A percentile compares a stretch with the other conserved stretches of the same genome.
phyloP scores from a whole-genome alignment of 768 basidiomycete genomes.

The Paxillus involutus region DNA sequence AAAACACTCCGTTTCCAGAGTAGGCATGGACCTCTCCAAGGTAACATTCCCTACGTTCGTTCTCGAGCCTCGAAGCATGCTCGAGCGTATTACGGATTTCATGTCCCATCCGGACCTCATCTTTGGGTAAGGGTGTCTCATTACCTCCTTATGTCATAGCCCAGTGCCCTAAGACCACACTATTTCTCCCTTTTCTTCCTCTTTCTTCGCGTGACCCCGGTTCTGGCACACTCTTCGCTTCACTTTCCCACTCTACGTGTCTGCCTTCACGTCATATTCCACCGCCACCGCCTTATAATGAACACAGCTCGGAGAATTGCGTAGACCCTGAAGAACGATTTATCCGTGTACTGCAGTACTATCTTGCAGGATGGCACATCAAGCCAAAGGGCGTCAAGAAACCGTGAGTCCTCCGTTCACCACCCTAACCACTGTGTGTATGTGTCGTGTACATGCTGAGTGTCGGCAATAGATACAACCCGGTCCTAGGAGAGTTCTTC shows the following conservation, averaged over 20 bases:
- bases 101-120: slow-evolving; percentile 98
- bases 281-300: slow-evolving; percentile 5
- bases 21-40: slow-evolving; percentile 95
- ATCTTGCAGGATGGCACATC: slow-evolving; percentile 99
- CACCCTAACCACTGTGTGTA: too few species aligned
- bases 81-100: slow-evolving; percentile 98
- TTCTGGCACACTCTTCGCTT: background rate
- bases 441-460: slow-evolving; percentile 1
- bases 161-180: slow-evolving; percentile 21
- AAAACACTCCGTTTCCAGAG: slow-evolving; percentile 43
- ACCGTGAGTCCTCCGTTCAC: slow-evolving; percentile 57
- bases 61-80: slow-evolving; percentile 94
- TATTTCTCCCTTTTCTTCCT: background rate
- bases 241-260: background rate
- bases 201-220: background rate
- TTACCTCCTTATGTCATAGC: slow-evolving; percentile 12
- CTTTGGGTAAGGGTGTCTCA: slow-evolving; percentile 68
- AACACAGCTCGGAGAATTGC: slow-evolving; percentile 71
- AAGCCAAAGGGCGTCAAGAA: slow-evolving; percentile 99
- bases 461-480: slow-evolving; percentile 73
- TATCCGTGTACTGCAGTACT: slow-evolving; percentile 87
- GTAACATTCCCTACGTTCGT: slow-evolving; percentile 96
- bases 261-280: background rate
- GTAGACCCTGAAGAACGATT: slow-evolving; percentile 88
- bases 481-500: slow-evolving; percentile 97